Conservation (phyloP, 2,329 filamentous ascomycete genomes). For the Pyrenochaeta sp. region DNA sequence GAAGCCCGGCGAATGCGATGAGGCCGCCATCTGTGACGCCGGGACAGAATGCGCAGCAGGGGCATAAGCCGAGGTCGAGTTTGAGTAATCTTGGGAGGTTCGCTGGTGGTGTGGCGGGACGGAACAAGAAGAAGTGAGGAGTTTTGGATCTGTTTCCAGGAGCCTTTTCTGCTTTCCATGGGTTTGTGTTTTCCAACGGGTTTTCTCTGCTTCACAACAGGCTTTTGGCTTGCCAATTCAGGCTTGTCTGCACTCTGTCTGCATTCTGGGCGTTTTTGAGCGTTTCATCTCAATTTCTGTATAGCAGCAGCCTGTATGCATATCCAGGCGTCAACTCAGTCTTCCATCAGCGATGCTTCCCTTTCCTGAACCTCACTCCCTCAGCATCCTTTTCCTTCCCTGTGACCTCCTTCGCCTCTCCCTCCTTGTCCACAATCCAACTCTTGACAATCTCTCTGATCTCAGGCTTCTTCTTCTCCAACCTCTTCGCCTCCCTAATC, state of each 20-base stretch:
- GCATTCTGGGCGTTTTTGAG: conserved; percentile 33
- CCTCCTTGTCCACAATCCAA: conserved; percentile 64
- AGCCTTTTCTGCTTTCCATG: background rate
- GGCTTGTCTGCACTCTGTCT: conserved; percentile 12
- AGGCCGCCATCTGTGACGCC: conserved; percentile 27
- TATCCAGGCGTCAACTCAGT: conserved; percentile 11
- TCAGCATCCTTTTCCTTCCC: conserved; percentile 38
- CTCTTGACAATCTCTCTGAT: conserved; percentile 73
- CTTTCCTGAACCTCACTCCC: conserved; percentile 51
- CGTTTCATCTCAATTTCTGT: no score
- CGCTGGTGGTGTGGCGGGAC: conserved; percentile 50
- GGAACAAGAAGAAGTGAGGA: conserved; percentile 46
- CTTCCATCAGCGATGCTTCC: conserved; percentile 50
- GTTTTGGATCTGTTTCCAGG: background rate
- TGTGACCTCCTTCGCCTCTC: conserved; percentile 11
- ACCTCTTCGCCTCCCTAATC: conserved; percentile 71
- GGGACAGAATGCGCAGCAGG: conserved; percentile 23
- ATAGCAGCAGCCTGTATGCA: conserved; percentile 14
- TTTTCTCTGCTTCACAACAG: no score
- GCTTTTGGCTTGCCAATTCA: background rate
- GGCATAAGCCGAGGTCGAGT: conserved; percentile 50
- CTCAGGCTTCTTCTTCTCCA: conserved; percentile 67
- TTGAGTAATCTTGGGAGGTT: conserved; percentile 55
- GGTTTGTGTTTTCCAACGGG: no score
- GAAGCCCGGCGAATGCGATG: conserved; percentile 30